phyloP scores from a whole-genome alignment of 2,329 filamentous ascomycete genomes.

The Sphaceloma murrayae region DNA sequence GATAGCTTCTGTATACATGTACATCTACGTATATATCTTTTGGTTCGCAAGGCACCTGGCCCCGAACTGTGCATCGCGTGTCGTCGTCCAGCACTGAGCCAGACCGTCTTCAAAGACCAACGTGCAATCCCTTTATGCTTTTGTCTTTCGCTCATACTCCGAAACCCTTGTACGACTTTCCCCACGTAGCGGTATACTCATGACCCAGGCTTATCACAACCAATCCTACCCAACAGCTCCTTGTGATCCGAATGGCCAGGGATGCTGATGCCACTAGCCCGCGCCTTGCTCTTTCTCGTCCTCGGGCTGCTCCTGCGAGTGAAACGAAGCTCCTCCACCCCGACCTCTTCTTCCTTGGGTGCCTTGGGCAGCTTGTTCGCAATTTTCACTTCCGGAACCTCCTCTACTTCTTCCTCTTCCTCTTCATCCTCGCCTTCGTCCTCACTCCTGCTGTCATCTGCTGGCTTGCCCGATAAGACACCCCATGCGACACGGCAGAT shows the following conservation, averaged over 20 bases:
- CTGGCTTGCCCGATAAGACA: slow-evolving; percentile 64
- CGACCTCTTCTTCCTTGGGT: slow-evolving; percentile 58
- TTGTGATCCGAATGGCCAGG: slow-evolving; percentile 66
- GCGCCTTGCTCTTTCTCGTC: slow-evolving; percentile 43
- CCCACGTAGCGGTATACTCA: too few relatives aligned
- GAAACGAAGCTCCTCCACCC: slow-evolving; percentile 60
- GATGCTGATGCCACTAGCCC: slow-evolving; percentile 47
- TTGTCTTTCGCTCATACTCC: too few relatives aligned
- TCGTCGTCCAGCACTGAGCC: too few relatives aligned
- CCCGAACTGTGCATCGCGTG: too few relatives aligned
- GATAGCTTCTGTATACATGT: not conserved
- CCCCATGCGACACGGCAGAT: slow-evolving; percentile 74
- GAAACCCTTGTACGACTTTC: too few relatives aligned
- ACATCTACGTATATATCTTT: not conserved
- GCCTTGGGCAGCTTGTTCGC: slow-evolving; percentile 23
- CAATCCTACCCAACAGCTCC: slow-evolving; percentile 70
- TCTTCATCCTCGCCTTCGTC: slow-evolving; percentile 64
- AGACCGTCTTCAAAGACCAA: too few relatives aligned
- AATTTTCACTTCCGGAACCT: slow-evolving; percentile 26
- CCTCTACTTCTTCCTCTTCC: slow-evolving; percentile 49
- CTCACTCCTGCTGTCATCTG: slow-evolving; percentile 81
- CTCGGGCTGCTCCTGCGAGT: slow-evolving; percentile 36
- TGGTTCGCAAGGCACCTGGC: not conserved
- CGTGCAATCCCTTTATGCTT: too few relatives aligned
- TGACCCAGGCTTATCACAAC: slow-evolving; percentile 59